Evolutionary conservation across 2,329 filamentous ascomycete species (phyloP), one percentile per base, ranked within the genome.

Genomic region (Pyrenochaeta sp.): DNA sequence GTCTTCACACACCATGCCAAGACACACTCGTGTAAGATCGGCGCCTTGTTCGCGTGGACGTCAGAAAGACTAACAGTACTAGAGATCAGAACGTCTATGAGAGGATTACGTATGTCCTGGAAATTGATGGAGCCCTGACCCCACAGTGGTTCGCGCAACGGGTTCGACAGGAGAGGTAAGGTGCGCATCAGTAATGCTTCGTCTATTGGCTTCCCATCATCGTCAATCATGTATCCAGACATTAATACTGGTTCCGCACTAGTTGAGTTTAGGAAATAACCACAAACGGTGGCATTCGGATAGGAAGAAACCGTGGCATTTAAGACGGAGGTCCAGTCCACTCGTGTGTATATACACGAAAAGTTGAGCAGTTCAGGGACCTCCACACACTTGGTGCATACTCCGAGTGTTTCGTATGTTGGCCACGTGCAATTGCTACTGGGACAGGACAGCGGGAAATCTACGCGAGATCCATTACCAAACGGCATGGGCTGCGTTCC

Each of bases 1-100:
- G 58, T 66, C 29, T 69, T 54, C 1, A 68, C 58, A 42, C 67
- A 72, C 65, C 60, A 72, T 0, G 63, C 45, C 0, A 69, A 40
- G 0, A 64, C 32, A 20, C 66, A 68, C 45, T 68, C 64, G 2
- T 58, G 53, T 1, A 49, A 44, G 0, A 54, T 21, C 0, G 64
- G 66, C 0, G 40, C 40, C 3, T 55, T 29, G 11, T 58, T 49
- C 1, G 30, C 31, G 29, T 58, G 53, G 1, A 65, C 58, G 35
- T 60, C 37, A 1, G 44, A 7, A 12, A 60, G 37, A n/a, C 35
- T 43, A 1, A 49, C 52, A 12, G 62, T 37, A n/a, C 35, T 43
- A 1, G 49, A 51, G 15, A 69, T 58, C 2, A 69, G 10, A 1
- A 52, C 36, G 20, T 69, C 61, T 0, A 51, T 3, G 2, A 69